Evolutionary conservation across 768 basidiomycete species (phyloP), one percentile per base, ranked within the genome.

Genomic region (Tylopilus cervinicoccineus): DNA sequence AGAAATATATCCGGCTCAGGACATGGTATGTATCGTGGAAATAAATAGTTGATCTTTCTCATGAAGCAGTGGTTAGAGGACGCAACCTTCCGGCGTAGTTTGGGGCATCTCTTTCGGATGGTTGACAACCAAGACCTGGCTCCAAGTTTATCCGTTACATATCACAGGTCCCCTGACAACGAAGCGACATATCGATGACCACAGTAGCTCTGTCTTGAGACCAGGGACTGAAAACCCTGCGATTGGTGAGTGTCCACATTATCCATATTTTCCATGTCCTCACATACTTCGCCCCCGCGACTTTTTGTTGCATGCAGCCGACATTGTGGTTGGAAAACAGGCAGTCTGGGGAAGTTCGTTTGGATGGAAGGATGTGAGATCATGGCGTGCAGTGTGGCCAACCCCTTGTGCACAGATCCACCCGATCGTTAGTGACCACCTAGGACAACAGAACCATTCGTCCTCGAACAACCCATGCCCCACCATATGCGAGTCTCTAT

Each of bases 251-350:
- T 12, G 4, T 34, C 24, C 26, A 17, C 16, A 19, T 28, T 8
- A 22, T 23, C 20, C 16, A 37, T 39, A 19, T 38, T 20, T 0
- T 53, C 9, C 5, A 17, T 37, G 32, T 47, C 29, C 51, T 53
- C 34, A 43, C 14, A 16, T 69, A n/a, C n/a, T 69, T 40, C 60
- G 76, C n/a, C 72, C 73, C 27, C 74, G 79, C 11, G 17, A n/a
- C 10, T 34, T 13, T 16, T 19, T 26, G 11, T 8, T 19, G 9
- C 61, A 16, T 65, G 49, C 72, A 84, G 38, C 72, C 77, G 67
- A 62, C 74, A 27, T 20, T 26, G 24, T 26, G 9, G 24, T 75
- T 78, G 27, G 73, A 76, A 58, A 66, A 57, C 32, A 80, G 78
- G 69, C 71, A 5, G 77, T 79, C 10, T 51, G 20, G 74, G 51